These are phyloP conservation scores for Elaeis oleifera DNA, from an alignment of 202 grass and related monocot species.

Conservation along the genomic window DNA sequence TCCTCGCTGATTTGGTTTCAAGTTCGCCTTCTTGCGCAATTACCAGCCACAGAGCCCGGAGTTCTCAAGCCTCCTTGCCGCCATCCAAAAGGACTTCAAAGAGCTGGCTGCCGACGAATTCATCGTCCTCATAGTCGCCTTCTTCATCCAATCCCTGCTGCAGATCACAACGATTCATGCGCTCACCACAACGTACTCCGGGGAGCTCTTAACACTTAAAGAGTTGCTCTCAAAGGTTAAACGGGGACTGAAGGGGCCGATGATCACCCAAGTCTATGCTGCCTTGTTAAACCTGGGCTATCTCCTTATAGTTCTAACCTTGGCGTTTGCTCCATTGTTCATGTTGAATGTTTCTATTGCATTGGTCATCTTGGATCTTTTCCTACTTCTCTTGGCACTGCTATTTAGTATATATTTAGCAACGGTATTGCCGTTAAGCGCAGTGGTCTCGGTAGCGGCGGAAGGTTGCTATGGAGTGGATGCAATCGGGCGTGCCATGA, in stretches of 20 bases:
- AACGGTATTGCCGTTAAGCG: neutral
- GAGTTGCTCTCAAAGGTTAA: neutral
- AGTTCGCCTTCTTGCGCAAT: neutral
- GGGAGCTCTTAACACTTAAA: neutral
- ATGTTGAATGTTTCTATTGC: neutral
- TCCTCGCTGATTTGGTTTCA: constrained; percentile 24
- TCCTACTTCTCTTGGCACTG: neutral
- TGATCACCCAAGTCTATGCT: neutral
- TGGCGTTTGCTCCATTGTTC: neutral
- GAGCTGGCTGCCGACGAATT: neutral
- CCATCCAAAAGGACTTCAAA: neutral
- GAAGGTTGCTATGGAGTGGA: neutral
- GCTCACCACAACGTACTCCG: neutral
- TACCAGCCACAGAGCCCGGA: neutral
- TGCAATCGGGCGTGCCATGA: neutral
- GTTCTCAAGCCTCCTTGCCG: neutral
- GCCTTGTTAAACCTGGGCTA: neutral
- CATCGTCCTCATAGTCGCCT: neutral
- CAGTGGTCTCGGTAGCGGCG: neutral
- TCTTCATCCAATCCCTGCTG: neutral
- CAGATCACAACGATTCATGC: neutral
- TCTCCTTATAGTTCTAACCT: neutral
- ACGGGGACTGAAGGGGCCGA: neutral
- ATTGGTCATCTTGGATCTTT: neutral
- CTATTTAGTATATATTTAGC: neutral